Evolutionary conservation across 345 rosid species (phyloP), one percentile per base, ranked within the genome.

Genomic region (Lenwebbia sp.): DNA sequence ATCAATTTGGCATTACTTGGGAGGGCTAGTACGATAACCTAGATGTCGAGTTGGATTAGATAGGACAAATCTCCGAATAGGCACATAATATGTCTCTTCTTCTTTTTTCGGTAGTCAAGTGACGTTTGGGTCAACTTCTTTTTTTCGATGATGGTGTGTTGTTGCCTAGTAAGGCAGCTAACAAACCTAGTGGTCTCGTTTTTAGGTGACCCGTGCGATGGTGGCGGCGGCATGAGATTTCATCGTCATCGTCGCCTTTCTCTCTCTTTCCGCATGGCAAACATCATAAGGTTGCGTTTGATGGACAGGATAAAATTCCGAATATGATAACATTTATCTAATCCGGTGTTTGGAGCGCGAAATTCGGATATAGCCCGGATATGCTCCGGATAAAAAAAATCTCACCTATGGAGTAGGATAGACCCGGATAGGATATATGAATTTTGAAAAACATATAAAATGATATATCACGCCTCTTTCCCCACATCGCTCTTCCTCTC

Each of bases 101-200:
- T 22, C 15, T 28, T 0, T n/a, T 14, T 14, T 65, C 3, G 0
- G 8, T 30, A 17, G 6, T 65, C 13, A 8, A 2, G 0, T 15
- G 6, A 0, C 8, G 10, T 33, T 33, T 11, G 1, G 1, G 76
- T 11, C 2, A 8, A 65, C 6, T 7, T 65, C 8, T 47, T 47
- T 47, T 47, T 33, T 30, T 65, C 23, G 25, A 65, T 65, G 0
- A 65, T 30, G 1, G 9, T 33, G 47, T 19, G 47, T 70, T 33
- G 25, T 0, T 1, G 47, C 25, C 40, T 0, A 14, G 40, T 0
- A 60, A 0, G 40, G 4, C 37, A 65, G 44, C 44, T 21, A 37
- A 33, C 76, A 0, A 10, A 9, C 25, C 13, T 33, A 19, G 78
- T 33, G 25, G 10, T 65, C 25, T 33, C 25, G 44, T 65, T 33